Base-by-base conservation (phyloP, 139 green algal species). In the Pleodorina starrii region DNA sequence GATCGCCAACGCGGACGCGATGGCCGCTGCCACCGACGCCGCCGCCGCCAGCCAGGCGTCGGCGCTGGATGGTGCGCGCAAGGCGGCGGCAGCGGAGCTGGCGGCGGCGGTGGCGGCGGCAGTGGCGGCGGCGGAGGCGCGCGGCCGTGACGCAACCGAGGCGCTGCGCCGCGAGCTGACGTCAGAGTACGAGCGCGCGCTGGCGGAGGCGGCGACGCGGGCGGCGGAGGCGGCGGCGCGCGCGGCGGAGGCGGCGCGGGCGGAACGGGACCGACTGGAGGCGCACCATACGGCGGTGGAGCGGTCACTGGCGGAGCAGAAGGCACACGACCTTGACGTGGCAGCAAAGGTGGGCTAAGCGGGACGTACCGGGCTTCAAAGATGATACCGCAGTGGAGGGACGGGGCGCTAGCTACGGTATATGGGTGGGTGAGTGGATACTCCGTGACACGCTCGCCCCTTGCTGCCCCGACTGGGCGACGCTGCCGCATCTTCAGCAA, bases 101-200 rank as follows among this genome's bases (percentile, higher is more conserved):
- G n/a, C n/a, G n/a, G 78, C 43, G 48, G 36, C 23, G 11, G 35
- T 87, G 81, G 66, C 43, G 44, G 82, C 82, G 35, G 60, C 81
- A 42, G 60, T 78, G 60, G 81, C 81, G 81, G 42, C n/a, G 60
- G 84, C 84, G 36, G 69, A 83, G 69, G 84, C 69, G 23, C 36
- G 27, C 5, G 69, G 21, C 17, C 48, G 36, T 2, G 50, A 75
- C 35, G 87, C 83, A 25, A 4, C 36, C 23, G 78, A 85, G 48
- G 79, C 68, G 35, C 50, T 91, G 68, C 77, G 87, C 0, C 12
- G 14, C 10, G 66, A 69, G 17, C 69, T 91, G 38, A 78, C 50
- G 36, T 42, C 42, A n/a, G 73, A 77, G 35, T 17, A 14, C 32
- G 85, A 77, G 29, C 63, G n/a, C 4, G 87, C 87, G n/a, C 17